These are phyloP conservation scores for Pestalotiopsis sp. DNA, from an alignment of 2,329 filamentous ascomycete genomes.

Conservation along the genomic window DNA sequence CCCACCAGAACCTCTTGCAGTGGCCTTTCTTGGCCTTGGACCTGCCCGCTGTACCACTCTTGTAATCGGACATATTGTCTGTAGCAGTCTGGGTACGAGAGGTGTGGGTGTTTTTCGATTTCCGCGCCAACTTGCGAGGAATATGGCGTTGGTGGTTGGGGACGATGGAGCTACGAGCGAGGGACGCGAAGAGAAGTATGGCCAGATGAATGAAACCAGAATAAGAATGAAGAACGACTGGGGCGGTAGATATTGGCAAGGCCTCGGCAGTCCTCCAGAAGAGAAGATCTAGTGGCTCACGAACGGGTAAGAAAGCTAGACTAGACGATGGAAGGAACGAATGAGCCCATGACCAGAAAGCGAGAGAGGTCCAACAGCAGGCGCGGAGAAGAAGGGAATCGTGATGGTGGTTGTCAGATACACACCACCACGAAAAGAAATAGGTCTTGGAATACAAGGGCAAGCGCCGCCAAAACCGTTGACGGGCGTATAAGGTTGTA, in stretches of 20 bases:
- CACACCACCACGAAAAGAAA: not conserved
- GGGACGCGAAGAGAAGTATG: no score
- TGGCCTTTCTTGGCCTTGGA: constrained; percentile 45
- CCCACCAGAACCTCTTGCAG: constrained; percentile 64
- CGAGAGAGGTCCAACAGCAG: not conserved
- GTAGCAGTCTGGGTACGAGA: not conserved
- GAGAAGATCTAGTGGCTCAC: not conserved
- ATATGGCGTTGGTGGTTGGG: not conserved
- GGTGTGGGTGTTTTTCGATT: not conserved
- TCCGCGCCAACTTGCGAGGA: not conserved
- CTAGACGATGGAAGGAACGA: not conserved
- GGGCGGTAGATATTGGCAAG: not conserved
- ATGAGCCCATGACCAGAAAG: not conserved
- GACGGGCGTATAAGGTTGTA: no score
- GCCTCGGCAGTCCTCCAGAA: not conserved
- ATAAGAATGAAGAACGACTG: not conserved
- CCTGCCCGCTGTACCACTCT: constrained; percentile 35
- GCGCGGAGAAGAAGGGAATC: not conserved
- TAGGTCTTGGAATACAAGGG: no score
- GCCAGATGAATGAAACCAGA: not conserved
- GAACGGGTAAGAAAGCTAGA: not conserved
- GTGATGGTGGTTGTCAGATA: not conserved
- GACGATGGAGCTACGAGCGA: no score
- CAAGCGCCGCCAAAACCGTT: not conserved
- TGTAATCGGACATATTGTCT: constrained; percentile 14